Base-by-base conservation (phyloP, 139 green algal species). In the Chlamydomonas applanata region DNA sequence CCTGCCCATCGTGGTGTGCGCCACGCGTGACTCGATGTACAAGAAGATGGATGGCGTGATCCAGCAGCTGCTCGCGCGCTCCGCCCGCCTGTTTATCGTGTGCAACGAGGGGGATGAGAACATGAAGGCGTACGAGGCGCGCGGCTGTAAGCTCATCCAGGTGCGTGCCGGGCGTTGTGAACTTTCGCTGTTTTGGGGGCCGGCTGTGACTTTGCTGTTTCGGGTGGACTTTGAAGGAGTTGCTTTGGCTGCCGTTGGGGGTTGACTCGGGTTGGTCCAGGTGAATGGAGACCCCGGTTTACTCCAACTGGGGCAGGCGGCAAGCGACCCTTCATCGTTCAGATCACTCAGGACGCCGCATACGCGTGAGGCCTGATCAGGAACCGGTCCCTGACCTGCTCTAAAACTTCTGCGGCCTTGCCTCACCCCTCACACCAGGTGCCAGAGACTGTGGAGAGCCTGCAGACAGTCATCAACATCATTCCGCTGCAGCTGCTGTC, bases 381-480 rank as follows among this genome's bases (percentile, higher is more conserved):
- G n/a, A n/a, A n/a, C n/a, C n/a, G n/a, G n/a, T n/a, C n/a, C n/a
- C n/a, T n/a, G n/a, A n/a, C n/a, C n/a, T n/a, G n/a, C n/a, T n/a
- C n/a, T n/a, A n/a, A n/a, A n/a, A n/a, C n/a, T n/a, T n/a, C n/a
- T n/a, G n/a, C n/a, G n/a, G n/a, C n/a, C n/a, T n/a, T n/a, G n/a
- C n/a, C n/a, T n/a, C n/a, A n/a, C n/a, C n/a, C n/a, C n/a, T n/a
- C n/a, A n/a, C n/a, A n/a, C 17, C 78, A 90, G 80, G 86, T 95
- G 25, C 93, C 92, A 1, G 68, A 87, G 34, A 90, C 86, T 0
- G 89, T 89, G 25, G 92, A 98, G 56, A 90, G 83, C 53, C 79
- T 99, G 63, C 96, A 99, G 86, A 83, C 91, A 4, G 80, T 99
- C 46, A 75, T 99, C 65, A 99, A 99, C 86, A 96, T 98, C 69